Evolutionary conservation across 2,329 filamentous ascomycete species (phyloP).

Genomic region (Beauveria caledonica): DNA sequence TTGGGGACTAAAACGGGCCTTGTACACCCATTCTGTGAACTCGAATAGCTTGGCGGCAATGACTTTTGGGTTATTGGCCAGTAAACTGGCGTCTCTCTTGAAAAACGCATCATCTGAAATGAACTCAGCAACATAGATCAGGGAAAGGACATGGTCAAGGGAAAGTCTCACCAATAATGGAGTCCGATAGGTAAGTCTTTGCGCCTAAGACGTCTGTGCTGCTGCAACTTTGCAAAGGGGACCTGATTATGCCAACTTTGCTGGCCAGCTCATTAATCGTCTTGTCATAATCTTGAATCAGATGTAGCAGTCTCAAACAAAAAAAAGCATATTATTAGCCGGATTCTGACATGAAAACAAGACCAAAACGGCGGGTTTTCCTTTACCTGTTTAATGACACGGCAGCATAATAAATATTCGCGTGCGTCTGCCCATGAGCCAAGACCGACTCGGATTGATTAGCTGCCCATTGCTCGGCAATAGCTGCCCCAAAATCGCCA

Average conservation of each 20-base stretch:
- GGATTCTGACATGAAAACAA: background rate
- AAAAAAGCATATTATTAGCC: background rate
- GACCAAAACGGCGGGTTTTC: background rate
- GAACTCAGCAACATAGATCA: background rate
- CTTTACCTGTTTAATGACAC: constrained; percentile 7
- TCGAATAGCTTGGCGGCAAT: constrained; percentile 6
- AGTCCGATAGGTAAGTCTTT: background rate
- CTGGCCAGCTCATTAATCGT: background rate
- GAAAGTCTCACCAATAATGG: background rate
- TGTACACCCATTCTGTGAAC: constrained; percentile 3
- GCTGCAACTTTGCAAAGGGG: background rate
- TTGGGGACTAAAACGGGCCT: background rate
- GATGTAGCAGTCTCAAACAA: background rate
- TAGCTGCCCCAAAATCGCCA: background rate
- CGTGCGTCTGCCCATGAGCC: background rate
- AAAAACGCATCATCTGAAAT: background rate
- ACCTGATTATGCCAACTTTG: background rate
- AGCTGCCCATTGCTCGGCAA: background rate
- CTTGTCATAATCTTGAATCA: background rate
- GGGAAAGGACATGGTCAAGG: too few species aligned
- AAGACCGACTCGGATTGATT: background rate
- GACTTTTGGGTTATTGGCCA: background rate
- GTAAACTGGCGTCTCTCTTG: background rate
- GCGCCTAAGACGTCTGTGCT: background rate
- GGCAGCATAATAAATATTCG: background rate